Percentiles rank a stretch among this genome's conserved stretches.
Conservation (phyloP, 257 asterid species). For the Euphrasia confusa region DNA sequence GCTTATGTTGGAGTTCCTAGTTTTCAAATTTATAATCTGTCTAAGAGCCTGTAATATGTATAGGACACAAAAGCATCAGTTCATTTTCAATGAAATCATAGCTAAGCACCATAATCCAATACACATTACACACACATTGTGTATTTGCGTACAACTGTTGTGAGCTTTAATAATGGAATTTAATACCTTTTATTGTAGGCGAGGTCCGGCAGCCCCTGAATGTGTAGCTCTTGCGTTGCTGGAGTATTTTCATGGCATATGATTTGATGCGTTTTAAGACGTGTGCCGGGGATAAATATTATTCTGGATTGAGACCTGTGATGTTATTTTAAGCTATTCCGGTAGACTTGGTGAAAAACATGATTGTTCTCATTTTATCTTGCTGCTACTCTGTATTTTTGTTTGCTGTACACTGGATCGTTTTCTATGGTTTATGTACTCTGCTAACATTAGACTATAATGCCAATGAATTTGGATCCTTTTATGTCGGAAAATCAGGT, state of each 20-base stretch:
- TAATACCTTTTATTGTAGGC: slow-evolving; percentile 42
- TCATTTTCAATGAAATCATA: no score
- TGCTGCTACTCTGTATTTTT: background rate
- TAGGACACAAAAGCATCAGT: no score
- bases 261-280: background rate
- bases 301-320: background rate
- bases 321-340: background rate
- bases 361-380: background rate
- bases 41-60: no score
- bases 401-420: background rate
- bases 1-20: no score
- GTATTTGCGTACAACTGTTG: no score
- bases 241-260: background rate
- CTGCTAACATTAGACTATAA: background rate
- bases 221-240: background rate
- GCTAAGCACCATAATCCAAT: no score
- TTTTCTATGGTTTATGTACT: background rate
- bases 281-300: background rate
- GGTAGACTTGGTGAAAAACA: background rate
- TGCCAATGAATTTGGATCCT: no score
- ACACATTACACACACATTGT: no score
- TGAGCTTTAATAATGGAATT: background rate
- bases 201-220: slow-evolving; percentile 59
- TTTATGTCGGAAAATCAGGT: no score
- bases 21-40: no score